Conservation (phyloP, 352 stramenopile species). For the Aphanomyces stellatus region DNA sequence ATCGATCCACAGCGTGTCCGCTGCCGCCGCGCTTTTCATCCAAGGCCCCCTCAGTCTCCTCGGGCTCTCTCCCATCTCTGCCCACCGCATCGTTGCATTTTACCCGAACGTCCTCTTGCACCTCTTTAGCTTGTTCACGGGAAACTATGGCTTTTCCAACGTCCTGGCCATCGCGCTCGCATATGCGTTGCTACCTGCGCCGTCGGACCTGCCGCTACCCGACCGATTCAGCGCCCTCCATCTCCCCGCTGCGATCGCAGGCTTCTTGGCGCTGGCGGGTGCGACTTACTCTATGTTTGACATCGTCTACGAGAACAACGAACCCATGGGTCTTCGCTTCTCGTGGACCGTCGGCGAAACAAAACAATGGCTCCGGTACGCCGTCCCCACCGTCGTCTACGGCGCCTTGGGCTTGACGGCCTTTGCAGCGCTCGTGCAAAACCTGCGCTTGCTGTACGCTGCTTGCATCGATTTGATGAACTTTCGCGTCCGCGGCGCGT, state of each 20-base stretch:
- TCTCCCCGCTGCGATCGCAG: not conserved
- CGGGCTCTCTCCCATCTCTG: conserved; percentile 54
- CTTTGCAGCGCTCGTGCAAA: not conserved
- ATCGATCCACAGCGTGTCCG: conserved; percentile 57
- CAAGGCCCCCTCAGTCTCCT: conserved; percentile 85
- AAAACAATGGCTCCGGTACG: not conserved
- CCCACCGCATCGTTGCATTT: conserved; percentile 43
- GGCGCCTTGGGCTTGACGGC: not conserved
- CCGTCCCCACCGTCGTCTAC: not conserved
- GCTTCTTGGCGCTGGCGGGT: not conserved
- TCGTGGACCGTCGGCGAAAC: conserved; percentile 3
- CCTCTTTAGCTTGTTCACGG: conserved; percentile 76
- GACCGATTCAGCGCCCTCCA: conserved; percentile 18
- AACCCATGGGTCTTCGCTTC: not conserved
- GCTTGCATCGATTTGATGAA: not conserved
- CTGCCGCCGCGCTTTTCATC: conserved; percentile 78
- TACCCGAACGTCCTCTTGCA: conserved; percentile 74
- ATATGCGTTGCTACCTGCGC: not conserved
- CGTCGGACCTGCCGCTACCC: not conserved
- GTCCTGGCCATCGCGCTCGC: conserved; percentile 31
- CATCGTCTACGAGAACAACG: conserved; percentile 7
- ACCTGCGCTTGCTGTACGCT: not conserved
- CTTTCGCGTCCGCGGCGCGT: not conserved
- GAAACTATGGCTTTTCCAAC: conserved; percentile 95
- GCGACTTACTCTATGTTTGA: conserved; percentile 18